A percentile compares a stretch with the other conserved stretches of the same genome.
Evolutionary conservation across 2,329 filamentous ascomycete genomes (phyloP).

Genomic region (Alternaria ethzedia): DNA sequence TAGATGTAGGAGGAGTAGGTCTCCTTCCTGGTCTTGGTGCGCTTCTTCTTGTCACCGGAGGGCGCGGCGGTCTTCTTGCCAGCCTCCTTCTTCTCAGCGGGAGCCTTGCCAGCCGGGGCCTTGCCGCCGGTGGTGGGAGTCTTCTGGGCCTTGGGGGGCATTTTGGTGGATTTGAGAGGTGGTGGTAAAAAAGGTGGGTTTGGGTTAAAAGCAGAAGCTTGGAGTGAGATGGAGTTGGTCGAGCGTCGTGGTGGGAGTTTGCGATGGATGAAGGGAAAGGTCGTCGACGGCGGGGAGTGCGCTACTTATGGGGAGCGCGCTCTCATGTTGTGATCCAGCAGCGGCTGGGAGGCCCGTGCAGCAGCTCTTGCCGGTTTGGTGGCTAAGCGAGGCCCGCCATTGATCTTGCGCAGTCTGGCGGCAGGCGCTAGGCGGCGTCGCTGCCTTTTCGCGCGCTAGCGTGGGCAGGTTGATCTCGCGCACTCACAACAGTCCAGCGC

Average conservation of each 20-base stretch:
- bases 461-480: conserved; percentile 48
- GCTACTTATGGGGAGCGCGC: conserved; percentile 51
- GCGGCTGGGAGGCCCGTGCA: conserved; percentile 41
- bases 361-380: conserved; percentile 29
- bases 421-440: conserved; percentile 21
- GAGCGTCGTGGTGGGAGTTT: conserved; percentile 42
- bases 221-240: conserved; percentile 29
- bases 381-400: conserved; percentile 32
- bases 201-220: conserved; percentile 15
- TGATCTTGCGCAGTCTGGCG: conserved; percentile 30
- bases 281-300: conserved; percentile 50
- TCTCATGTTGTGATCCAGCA: conserved; percentile 49
- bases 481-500: conserved; percentile 46
- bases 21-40: conserved; percentile 99
- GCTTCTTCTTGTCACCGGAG: conserved; percentile 99
- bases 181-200: conserved; percentile 13
- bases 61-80: conserved; percentile 98
- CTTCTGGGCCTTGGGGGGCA: conserved; percentile 99
- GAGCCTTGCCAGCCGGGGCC: conserved; percentile 80
- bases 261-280: conserved; percentile 50
- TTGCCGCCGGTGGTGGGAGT: conserved; percentile 93
- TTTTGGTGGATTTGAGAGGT: conserved; percentile 58
- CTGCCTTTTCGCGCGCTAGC: conserved; percentile 38
- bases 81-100: conserved; percentile 98
- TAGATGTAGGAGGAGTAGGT: conserved; percentile 99